Evolutionary conservation across 2,329 filamentous ascomycete species (phyloP).

Genomic region (Chrysoporthe deuterocubensis): DNA sequence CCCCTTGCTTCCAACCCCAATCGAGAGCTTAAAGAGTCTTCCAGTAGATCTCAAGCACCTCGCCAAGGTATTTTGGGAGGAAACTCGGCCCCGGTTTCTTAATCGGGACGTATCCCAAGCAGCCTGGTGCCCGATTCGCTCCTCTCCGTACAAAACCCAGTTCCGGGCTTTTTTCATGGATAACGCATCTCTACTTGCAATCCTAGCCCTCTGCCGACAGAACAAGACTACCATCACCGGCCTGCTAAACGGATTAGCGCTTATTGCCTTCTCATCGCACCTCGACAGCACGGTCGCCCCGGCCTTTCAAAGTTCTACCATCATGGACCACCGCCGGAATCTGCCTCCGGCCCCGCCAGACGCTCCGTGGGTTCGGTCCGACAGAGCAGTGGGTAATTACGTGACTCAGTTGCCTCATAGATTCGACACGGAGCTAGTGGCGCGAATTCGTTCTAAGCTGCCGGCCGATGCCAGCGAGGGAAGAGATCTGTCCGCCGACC

Average conservation of each 20-base stretch:
- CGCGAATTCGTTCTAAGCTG: constrained; percentile 35
- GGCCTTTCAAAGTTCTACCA: constrained; percentile 27
- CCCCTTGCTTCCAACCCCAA: constrained; percentile 35
- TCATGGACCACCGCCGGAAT: constrained; percentile 29
- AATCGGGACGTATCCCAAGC: constrained; percentile 29
- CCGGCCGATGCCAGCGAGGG: constrained; percentile 10
- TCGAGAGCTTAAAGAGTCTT: constrained; percentile 29
- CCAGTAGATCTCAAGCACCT: constrained; percentile 16
- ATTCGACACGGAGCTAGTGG: constrained; percentile 31
- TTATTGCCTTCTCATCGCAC: constrained; percentile 24
- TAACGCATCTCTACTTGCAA: constrained; percentile 18
- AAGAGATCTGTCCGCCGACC: constrained; percentile 34
- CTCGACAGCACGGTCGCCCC: constrained; percentile 21
- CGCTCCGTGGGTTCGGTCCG: constrained; percentile 24
- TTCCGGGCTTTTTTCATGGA: constrained; percentile 25
- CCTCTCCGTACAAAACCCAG: constrained; percentile 23
- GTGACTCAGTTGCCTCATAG: constrained; percentile 29
- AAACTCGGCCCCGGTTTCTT: constrained; percentile 28
- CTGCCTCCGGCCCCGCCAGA: constrained; percentile 23
- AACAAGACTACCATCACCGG: constrained; percentile 30
- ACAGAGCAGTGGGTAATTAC: constrained; percentile 24
- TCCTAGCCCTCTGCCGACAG: constrained; percentile 26
- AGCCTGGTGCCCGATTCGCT: constrained; percentile 29
- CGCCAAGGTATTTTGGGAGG: constrained; percentile 21
- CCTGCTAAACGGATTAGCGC: constrained; percentile 27